phyloP scores from a whole-genome alignment of 2,329 filamentous ascomycete species.

The Cladorrhinum sp. region DNA sequence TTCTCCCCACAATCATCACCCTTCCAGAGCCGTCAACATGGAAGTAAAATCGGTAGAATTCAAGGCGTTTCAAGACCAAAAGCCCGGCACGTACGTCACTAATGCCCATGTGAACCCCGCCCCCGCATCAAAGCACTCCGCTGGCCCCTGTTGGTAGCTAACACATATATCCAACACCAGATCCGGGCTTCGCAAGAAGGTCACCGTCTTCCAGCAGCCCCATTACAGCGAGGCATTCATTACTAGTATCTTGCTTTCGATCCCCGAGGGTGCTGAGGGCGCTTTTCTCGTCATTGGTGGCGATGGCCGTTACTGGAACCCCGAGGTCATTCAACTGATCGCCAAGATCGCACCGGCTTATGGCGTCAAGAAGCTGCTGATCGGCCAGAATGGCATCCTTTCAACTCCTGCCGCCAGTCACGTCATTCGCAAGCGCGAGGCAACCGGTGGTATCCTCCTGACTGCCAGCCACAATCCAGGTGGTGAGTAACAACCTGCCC shows the following conservation, averaged over 20 bases:
- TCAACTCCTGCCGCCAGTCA: slow-evolving; percentile 96
- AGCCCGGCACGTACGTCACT: slow-evolving; percentile 90
- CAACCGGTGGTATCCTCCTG: slow-evolving; percentile 92
- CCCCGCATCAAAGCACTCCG: slow-evolving; percentile 26
- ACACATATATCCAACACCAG: slow-evolving; percentile 44
- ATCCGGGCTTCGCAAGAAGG: slow-evolving; percentile 98
- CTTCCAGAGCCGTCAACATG: slow-evolving; percentile 53
- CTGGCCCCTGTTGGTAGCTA: slow-evolving; percentile 1
- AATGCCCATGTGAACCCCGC: slow-evolving; percentile 31
- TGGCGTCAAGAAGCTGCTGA: slow-evolving; percentile 96
- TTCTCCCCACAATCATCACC: neutral
- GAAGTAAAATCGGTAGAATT: slow-evolving; percentile 72
- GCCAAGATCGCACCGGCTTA: slow-evolving; percentile 96
- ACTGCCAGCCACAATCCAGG: slow-evolving; percentile 98
- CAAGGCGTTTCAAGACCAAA: slow-evolving; percentile 90
- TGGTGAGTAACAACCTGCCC: slow-evolving; percentile 54
- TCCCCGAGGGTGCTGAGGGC: slow-evolving; percentile 85
- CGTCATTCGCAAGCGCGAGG: slow-evolving; percentile 89
- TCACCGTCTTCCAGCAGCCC: slow-evolving; percentile 91
- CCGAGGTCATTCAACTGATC: slow-evolving; percentile 93
- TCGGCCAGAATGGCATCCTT: slow-evolving; percentile 94
- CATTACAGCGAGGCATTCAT: slow-evolving; percentile 98
- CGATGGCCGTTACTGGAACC: slow-evolving; percentile 96
- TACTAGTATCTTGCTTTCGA: slow-evolving; percentile 89
- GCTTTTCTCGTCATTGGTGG: slow-evolving; percentile 94